phyloP scores from a whole-genome alignment of 2,329 filamentous ascomycete genomes.

The Botryotinia narcissicola region DNA sequence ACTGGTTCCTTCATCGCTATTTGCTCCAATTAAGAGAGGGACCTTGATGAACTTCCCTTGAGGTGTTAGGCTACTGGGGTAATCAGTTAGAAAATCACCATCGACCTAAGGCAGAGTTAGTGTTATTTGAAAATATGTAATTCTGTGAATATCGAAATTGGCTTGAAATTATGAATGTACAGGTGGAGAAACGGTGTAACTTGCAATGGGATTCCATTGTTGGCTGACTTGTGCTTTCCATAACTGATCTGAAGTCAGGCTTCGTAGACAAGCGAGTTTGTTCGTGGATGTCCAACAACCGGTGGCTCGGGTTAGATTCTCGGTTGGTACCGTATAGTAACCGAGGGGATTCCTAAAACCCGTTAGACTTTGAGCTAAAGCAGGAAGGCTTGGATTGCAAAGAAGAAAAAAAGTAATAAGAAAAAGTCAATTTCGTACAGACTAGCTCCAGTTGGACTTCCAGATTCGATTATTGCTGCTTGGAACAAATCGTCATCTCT shows the following conservation, averaged over 20 bases:
- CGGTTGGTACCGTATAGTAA: conserved; percentile 40
- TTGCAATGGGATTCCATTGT: conserved; percentile 28
- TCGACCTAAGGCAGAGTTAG: conserved; percentile 36
- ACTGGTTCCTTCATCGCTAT: conserved; percentile 48
- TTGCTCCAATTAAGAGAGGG: conserved; percentile 48
- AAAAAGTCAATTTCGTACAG: background rate
- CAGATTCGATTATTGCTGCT: conserved; percentile 53
- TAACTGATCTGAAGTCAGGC: conserved; percentile 25
- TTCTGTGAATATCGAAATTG: background rate
- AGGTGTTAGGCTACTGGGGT: conserved; percentile 46
- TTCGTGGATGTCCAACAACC: conserved; percentile 28
- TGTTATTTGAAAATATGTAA: background rate
- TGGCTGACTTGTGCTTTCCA: conserved; percentile 26
- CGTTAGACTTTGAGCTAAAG: background rate
- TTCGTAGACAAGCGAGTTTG: conserved; percentile 30
- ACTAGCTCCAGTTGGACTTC: conserved; percentile 36
- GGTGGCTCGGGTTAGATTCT: conserved; percentile 40
- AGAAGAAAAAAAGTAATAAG: too few relatives aligned
- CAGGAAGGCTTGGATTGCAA: background rate
- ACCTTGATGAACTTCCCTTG: conserved; percentile 45
- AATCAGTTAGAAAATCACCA: conserved; percentile 48
- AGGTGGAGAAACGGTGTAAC: background rate
- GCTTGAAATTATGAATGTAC: background rate
- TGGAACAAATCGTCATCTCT: conserved; percentile 54
- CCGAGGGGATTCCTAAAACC: conserved; percentile 29